Conservation (phyloP, 345 rosid genomes). For the Cardamine resedifolia region DNA sequence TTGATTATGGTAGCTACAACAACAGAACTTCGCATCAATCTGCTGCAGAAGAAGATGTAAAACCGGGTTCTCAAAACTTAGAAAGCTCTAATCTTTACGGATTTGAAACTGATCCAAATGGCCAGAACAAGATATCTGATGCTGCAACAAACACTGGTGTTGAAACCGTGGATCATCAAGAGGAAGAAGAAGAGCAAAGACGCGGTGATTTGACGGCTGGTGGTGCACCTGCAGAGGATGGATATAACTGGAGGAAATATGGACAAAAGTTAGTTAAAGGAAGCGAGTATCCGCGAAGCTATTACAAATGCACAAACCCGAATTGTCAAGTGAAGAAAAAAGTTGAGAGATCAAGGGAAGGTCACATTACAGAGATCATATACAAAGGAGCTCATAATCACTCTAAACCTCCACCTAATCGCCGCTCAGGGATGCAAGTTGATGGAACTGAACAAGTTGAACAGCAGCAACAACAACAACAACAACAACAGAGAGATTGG, state of each 20-base stretch:
- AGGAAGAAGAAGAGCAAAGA: slow-evolving; percentile 74
- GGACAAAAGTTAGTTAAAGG: slow-evolving; percentile 98
- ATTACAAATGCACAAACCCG: slow-evolving; percentile 91
- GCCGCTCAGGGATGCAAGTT: slow-evolving; percentile 58
- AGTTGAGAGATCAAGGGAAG: slow-evolving; percentile 92
- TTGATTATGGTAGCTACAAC: slow-evolving; percentile 49
- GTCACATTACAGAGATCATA: slow-evolving; percentile 95
- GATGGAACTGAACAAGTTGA: slow-evolving; percentile 64
- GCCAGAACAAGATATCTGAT: slow-evolving; percentile 45
- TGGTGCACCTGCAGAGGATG: slow-evolving; percentile 82
- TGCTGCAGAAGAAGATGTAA: slow-evolving; percentile 38
- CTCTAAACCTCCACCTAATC: slow-evolving; percentile 65
- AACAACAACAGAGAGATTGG: slow-evolving; percentile 33
- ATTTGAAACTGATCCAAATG: slow-evolving; percentile 33
- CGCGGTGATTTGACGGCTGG: slow-evolving; percentile 52
- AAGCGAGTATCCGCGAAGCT: slow-evolving; percentile 94
- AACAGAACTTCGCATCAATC: slow-evolving; percentile 41
- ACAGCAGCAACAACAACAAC: slow-evolving; percentile 36
- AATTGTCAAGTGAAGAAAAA: slow-evolving; percentile 92
- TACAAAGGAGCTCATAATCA: slow-evolving; percentile 94
- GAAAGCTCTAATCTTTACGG: slow-evolving; percentile 46
- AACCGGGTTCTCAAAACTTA: slow-evolving; percentile 44
- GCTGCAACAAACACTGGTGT: slow-evolving; percentile 37
- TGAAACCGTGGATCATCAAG: slow-evolving; percentile 60
- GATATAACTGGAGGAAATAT: slow-evolving; percentile 94